phyloP scores from a whole-genome alignment of 2,329 filamentous ascomycete genomes.

The Colletotrichum trifolii region DNA sequence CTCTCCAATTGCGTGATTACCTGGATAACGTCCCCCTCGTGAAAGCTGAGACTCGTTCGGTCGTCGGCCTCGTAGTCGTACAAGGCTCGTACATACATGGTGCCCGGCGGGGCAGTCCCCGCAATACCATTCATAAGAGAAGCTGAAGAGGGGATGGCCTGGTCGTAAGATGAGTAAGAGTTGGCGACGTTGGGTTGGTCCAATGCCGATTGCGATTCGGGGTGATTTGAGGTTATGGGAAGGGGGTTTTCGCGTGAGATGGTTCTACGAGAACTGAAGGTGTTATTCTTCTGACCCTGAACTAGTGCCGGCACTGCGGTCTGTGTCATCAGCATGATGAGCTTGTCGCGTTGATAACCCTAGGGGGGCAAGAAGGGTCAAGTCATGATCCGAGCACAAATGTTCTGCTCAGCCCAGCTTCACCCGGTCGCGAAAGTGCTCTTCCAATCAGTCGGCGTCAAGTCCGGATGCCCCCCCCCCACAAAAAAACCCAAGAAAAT shows the following conservation, averaged over 20 bases:
- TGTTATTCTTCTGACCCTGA: conserved; percentile 54
- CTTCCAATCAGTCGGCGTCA: background rate
- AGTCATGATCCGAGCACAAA: conserved; percentile 34
- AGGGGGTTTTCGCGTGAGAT: conserved; percentile 33
- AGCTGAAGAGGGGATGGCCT: conserved; percentile 40
- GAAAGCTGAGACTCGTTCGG: conserved; percentile 95
- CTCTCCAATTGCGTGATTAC: conserved; percentile 95
- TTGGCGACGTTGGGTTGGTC: conserved; percentile 37
- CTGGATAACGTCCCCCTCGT: conserved; percentile 96
- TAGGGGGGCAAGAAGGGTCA: conserved; percentile 28
- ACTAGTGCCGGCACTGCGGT: conserved; percentile 57
- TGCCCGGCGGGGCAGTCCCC: conserved; percentile 69
- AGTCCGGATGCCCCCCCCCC: conserved; percentile 8
- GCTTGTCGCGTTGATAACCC: conserved; percentile 37
- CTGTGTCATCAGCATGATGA: conserved; percentile 68
- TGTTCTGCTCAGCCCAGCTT: conserved; percentile 22
- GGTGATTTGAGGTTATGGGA: conserved; percentile 37
- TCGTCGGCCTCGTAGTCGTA: conserved; percentile 99
- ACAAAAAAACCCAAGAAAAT: conserved; percentile 5
- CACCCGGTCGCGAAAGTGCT: background rate
- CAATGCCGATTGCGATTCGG: conserved; percentile 35
- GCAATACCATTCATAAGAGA: conserved; percentile 70
- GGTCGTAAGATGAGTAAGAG: conserved; percentile 41
- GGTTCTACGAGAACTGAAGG: conserved; percentile 47
- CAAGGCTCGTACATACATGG: conserved; percentile 92